Conservation (phyloP, 306 rosid species). For the Purshia tridentata region DNA sequence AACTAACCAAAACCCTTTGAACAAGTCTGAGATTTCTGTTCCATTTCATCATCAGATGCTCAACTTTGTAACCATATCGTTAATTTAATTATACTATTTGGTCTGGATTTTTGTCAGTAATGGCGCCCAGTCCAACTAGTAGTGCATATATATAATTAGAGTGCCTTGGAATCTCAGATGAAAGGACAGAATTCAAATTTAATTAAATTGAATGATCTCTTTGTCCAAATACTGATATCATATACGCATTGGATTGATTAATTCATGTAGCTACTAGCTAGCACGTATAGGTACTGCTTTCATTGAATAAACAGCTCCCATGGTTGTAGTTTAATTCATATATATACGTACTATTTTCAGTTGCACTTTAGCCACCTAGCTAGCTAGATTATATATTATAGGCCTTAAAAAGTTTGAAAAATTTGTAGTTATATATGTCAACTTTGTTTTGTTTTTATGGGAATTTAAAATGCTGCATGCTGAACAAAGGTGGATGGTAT, state of each 20-base stretch:
- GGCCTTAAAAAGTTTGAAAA: background rate
- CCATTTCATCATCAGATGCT: background rate
- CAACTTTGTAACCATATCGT: background rate
- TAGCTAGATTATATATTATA: no score
- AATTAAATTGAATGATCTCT: background rate
- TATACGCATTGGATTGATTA: background rate
- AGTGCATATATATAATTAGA: background rate
- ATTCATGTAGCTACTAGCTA: background rate
- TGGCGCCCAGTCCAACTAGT: background rate
- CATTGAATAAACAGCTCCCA: no score
- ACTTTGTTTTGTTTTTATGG: background rate
- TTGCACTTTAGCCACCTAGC: background rate
- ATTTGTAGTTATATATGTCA: background rate
- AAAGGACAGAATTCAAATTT: background rate
- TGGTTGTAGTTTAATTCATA: no score
- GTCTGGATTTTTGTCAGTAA: background rate
- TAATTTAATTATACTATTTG: background rate
- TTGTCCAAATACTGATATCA: background rate
- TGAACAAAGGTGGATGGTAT: background rate
- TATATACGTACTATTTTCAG: no score
- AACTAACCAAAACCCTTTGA: background rate
- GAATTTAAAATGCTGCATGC: background rate
- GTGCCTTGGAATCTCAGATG: conserved; percentile 22
- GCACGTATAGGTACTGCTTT: background rate
- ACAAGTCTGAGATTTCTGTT: background rate